A percentile compares a stretch with the other conserved stretches of the same genome.
phyloP scores from a whole-genome alignment of 2,329 filamentous ascomycete genomes.

The Plenodomus tracheiphilus region DNA sequence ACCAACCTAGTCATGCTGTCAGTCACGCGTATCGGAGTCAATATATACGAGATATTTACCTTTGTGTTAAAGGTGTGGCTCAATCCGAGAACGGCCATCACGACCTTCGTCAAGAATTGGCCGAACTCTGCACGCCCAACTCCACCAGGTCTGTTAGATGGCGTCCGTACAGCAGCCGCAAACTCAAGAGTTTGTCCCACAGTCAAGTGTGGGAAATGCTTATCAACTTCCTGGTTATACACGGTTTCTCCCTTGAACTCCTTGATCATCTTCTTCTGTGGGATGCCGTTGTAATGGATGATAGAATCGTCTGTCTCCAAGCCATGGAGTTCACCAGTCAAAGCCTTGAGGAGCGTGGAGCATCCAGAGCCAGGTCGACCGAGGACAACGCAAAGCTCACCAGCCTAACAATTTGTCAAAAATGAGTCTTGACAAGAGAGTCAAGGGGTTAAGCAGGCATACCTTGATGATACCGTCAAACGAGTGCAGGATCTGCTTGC shows the following conservation, averaged over 20 bases:
- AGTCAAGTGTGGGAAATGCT: slow-evolving; percentile 61
- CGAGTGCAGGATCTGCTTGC: slow-evolving; percentile 59
- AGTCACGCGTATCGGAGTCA: background rate
- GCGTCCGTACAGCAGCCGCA: slow-evolving; percentile 57
- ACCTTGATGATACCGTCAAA: slow-evolving; percentile 57
- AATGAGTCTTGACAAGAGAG: background rate
- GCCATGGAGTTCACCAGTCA: slow-evolving; percentile 64
- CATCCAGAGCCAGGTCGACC: slow-evolving; percentile 62
- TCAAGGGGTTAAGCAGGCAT: background rate
- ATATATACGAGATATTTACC: background rate
- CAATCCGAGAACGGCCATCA: slow-evolving; percentile 59
- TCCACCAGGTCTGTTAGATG: slow-evolving; percentile 44
- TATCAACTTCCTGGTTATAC: slow-evolving; percentile 53
- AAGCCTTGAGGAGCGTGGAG: slow-evolving; percentile 65
- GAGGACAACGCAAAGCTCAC: slow-evolving; percentile 54
- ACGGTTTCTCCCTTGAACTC: slow-evolving; percentile 53
- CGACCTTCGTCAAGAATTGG: slow-evolving; percentile 53
- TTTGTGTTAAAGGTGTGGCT: slow-evolving; percentile 60
- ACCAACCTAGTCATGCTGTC: slow-evolving; percentile 43
- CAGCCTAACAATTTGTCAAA: slow-evolving; percentile 30
- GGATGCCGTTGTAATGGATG: slow-evolving; percentile 65
- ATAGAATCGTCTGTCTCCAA: slow-evolving; percentile 57
- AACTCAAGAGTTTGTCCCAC: slow-evolving; percentile 62
- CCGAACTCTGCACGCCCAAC: slow-evolving; percentile 50
- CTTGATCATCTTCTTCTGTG: slow-evolving; percentile 49